Evolutionary conservation across 441 rosid genomes (phyloP).

Genomic region (Capsella rubella): DNA sequence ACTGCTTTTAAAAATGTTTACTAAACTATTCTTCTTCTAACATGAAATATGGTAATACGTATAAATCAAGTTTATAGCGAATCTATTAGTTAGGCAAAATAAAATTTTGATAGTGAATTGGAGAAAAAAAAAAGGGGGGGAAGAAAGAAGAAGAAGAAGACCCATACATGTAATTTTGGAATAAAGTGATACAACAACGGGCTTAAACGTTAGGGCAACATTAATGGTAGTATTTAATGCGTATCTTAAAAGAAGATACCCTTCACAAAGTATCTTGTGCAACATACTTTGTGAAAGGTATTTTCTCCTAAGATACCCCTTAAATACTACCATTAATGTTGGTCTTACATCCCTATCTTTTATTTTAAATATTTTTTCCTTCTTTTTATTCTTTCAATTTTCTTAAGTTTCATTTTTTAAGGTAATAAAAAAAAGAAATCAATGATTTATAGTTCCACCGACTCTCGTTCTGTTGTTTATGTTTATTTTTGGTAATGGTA

Average conservation of each 20-base stretch:
- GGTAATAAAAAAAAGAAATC: slow-evolving; percentile 1
- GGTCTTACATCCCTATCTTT: slow-evolving; percentile 32
- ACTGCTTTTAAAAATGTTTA: background rate
- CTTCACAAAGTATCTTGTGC: too few species aligned
- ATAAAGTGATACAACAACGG: slow-evolving; percentile 37
- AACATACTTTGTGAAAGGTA: too few species aligned
- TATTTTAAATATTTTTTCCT: background rate
- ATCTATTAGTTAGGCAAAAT: background rate
- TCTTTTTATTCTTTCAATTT: slow-evolving; percentile 4
- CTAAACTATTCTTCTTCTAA: too few species aligned
- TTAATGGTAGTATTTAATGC: too few species aligned
- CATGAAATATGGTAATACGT: background rate
- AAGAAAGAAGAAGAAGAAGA: slow-evolving; percentile 37
- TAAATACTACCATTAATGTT: too few species aligned
- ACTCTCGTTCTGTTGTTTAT: slow-evolving; percentile 28
- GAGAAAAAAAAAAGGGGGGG: background rate
- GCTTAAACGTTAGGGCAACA: slow-evolving; percentile 31
- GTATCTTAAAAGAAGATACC: too few species aligned
- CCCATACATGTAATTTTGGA: slow-evolving; percentile 40
- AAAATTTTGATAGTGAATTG: background rate
- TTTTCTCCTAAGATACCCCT: too few species aligned
- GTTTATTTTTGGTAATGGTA: slow-evolving; percentile 2
- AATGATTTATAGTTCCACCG: slow-evolving; percentile 41
- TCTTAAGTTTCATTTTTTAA: slow-evolving; percentile 3
- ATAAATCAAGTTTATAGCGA: slow-evolving; percentile 5